Evolutionary conservation across 2,329 filamentous ascomycete genomes (phyloP).

Genomic region (Talaromyces rugulosus): DNA sequence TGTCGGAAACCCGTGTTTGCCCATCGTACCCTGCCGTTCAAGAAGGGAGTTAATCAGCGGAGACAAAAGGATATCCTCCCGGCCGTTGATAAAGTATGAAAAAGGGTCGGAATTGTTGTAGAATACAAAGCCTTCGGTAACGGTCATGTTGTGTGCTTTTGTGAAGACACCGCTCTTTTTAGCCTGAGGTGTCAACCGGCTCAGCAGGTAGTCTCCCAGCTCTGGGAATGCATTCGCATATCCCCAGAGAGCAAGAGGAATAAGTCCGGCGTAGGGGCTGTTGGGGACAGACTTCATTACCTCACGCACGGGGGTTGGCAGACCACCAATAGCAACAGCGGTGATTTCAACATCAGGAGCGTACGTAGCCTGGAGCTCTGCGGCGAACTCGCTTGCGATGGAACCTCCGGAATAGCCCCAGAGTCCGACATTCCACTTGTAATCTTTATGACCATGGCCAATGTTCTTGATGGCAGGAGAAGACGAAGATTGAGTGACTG

Average conservation of each 20-base stretch:
- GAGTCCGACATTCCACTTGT: slow-evolving; percentile 4
- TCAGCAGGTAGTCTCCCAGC: slow-evolving; percentile 1
- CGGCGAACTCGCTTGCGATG: slow-evolving; percentile 9
- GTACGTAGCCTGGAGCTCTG: slow-evolving; percentile 5
- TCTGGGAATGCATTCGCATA: slow-evolving; percentile 3
- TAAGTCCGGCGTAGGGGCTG: slow-evolving; percentile 1
- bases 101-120: neutral
- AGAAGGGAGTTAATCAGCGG: neutral
- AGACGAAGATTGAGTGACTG: neutral
- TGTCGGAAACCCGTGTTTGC: slow-evolving; percentile 1
- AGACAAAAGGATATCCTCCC: neutral
- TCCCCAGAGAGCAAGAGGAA: neutral
- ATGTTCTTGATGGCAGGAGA: neutral
- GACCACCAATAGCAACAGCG: slow-evolving; percentile 7
- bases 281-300: neutral
- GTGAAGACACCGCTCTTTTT: neutral
- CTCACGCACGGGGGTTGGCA: neutral
- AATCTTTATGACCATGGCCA: neutral
- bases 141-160: neutral
- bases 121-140: neutral
- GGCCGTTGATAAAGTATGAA: slow-evolving; percentile 6
- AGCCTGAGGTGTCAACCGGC: slow-evolving; percentile 2
- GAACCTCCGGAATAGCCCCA: slow-evolving; percentile 10
- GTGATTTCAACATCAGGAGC: slow-evolving; percentile 5
- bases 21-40: slow-evolving; percentile 3